phyloP scores from a whole-genome alignment of 441 rosid species.

The Viola pubescens region DNA sequence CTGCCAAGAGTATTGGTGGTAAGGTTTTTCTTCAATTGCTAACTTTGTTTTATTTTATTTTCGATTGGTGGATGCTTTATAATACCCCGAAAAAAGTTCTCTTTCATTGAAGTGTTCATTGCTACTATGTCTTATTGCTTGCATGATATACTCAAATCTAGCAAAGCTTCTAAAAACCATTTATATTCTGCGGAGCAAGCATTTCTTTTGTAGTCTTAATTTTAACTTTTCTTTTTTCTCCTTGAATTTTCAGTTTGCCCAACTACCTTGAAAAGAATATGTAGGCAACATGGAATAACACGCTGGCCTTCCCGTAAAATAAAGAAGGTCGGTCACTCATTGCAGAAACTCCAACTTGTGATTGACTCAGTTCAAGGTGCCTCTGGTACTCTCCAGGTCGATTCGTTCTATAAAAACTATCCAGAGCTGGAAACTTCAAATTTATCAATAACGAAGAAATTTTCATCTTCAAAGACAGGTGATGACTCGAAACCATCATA shows the following conservation, averaged over 20 bases:
- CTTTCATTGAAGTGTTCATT: not conserved
- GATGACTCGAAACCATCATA: constrained; percentile 25
- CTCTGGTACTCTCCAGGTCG: constrained; percentile 54
- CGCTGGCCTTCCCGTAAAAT: constrained; percentile 95
- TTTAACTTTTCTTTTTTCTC: constrained; percentile 10
- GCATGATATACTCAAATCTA: not conserved
- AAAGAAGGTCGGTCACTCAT: constrained; percentile 86
- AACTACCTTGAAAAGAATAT: constrained; percentile 87
- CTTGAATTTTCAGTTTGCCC: constrained; percentile 72
- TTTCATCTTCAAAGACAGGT: constrained; percentile 21
- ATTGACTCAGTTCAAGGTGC: constrained; percentile 75
- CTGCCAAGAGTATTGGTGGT: constrained; percentile 84
- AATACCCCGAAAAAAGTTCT: not conserved
- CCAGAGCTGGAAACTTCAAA: constrained; percentile 55
- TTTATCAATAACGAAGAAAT: constrained; percentile 32
- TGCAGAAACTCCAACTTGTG: constrained; percentile 70
- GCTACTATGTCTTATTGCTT: not conserved
- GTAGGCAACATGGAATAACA: constrained; percentile 79
- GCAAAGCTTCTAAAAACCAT: not conserved
- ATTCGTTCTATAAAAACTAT: constrained; percentile 59
- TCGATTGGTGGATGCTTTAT: too few relatives aligned
- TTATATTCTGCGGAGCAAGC: not conserved
- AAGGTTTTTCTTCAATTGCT: constrained; percentile 21
- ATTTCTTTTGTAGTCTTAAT: not conserved
- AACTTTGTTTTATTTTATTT: constrained; percentile 2